phyloP scores from a whole-genome alignment of 257 asterid genomes.

The Solanum piurae region DNA sequence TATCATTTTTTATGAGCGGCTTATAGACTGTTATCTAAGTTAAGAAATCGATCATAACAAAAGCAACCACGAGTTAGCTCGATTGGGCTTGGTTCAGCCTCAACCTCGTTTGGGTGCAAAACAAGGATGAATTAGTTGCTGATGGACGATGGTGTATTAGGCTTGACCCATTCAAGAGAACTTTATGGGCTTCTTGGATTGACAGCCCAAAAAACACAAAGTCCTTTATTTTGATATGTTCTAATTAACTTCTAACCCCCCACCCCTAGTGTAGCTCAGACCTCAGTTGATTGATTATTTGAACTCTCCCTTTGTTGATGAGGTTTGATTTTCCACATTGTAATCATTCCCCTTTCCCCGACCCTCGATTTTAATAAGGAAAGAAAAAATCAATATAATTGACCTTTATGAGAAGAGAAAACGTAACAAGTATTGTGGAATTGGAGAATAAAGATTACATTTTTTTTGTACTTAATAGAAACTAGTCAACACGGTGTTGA shows the following conservation, averaged over 20 bases:
- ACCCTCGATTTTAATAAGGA: no score
- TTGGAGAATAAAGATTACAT: background rate
- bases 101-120: background rate
- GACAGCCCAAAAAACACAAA: background rate
- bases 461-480: background rate
- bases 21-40: no score
- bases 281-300: no score
- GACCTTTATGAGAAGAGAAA: background rate
- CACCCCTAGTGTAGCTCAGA: no score
- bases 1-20: no score
- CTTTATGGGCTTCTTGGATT: background rate
- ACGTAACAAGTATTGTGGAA: background rate
- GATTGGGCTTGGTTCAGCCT: background rate
- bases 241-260: background rate
- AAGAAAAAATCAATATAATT: background rate
- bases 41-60: background rate
- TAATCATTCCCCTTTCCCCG: no score
- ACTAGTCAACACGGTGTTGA: background rate
- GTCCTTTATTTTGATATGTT: background rate
- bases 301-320: fast-evolving
- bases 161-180: background rate
- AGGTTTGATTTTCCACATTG: no score
- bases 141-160: background rate
- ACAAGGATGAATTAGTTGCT: background rate
- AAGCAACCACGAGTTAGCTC: background rate